Base-by-base conservation (phyloP, 108 stramenopile species). In the Epithemia pelagica region DNA sequence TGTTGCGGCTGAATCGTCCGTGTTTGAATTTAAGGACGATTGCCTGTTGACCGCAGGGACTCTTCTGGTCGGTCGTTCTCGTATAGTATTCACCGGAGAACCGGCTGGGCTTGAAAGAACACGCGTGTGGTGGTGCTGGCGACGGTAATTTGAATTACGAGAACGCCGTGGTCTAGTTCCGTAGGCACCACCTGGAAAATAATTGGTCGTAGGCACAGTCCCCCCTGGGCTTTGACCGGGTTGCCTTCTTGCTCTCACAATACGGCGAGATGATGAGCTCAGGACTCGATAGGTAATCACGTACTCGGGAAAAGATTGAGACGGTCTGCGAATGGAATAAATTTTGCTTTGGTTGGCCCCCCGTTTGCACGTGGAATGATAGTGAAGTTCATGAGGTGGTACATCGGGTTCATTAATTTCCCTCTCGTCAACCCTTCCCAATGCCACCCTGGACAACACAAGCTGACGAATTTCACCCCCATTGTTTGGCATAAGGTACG, bases 291-390 rank as follows among this genome's bases (percentile, higher is more conserved):
- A 77, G 28, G 71, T 62, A 23, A 77, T 69, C 28, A 77, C 52
- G 32, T 77, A 77, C 33, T 77, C 66, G 30, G 76, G 76, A 62
- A 68, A 77, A 18, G 60, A 66, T 27, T 72, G 66, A 46, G 22
- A 59, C 7, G 76, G 21, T 22, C 62, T 70, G 10, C 52, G 67
- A 65, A 64, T 61, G 55, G 8, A 51, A 71, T 29, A 54, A 15
- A 15, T 10, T 15, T 46, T 46, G 25, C 21, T 25, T 28, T 3
- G 26, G 3, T 32, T 27, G 10, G 26, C 61, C 22, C 5, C 10
- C 5, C 5, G 10, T 15, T 46, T 46, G 37, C 37, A 5, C 10
- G 15, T 15, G 37, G 37, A 46, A 46, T 46, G 37, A 46, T 46
- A 46, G 10, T 46, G 5, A 10, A 46, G 37, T 46, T 5, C 5